Evolutionary conservation across 352 stramenopile genomes (phyloP).

Genomic region (Phytophthora nicotianae): DNA sequence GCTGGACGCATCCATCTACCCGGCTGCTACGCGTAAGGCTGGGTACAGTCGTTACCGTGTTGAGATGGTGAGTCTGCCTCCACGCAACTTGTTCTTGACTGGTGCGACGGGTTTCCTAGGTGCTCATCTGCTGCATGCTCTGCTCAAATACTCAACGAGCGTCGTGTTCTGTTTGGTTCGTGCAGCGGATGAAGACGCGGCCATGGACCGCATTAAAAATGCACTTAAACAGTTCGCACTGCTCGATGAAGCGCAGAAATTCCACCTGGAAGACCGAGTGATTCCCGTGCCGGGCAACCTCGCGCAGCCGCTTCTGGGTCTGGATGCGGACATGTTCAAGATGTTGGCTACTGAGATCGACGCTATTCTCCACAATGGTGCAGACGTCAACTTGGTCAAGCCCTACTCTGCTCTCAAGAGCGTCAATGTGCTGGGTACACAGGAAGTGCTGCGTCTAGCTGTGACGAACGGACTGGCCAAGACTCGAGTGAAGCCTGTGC

Average conservation of each 20-base stretch:
- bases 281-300: constrained; percentile 79
- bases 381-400: constrained; percentile 93
- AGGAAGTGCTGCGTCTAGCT: constrained; percentile 88
- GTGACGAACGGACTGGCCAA: constrained; percentile 79
- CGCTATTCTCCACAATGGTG: constrained; percentile 92
- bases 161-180: constrained; percentile 88
- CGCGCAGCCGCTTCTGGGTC: constrained; percentile 78
- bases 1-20: constrained; percentile 74
- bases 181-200: constrained; percentile 49
- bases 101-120: constrained; percentile 93
- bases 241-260: constrained; percentile 50
- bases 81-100: constrained; percentile 88
- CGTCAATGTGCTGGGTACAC: constrained; percentile 90
- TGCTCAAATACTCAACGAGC: constrained; percentile 74
- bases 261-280: constrained; percentile 74
- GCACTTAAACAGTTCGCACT: constrained; percentile 64
- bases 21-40: constrained; percentile 67
- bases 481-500: constrained; percentile 82
- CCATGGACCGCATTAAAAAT: constrained; percentile 59
- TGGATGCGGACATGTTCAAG: constrained; percentile 86
- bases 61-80: constrained; percentile 72
- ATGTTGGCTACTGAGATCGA: constrained; percentile 88
- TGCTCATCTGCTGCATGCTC: constrained; percentile 80
- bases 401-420: constrained; percentile 87
- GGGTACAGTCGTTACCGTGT: constrained; percentile 83